phyloP scores from a whole-genome alignment of 176 grass and related monocot genomes.

The Oryza meridionalis region DNA sequence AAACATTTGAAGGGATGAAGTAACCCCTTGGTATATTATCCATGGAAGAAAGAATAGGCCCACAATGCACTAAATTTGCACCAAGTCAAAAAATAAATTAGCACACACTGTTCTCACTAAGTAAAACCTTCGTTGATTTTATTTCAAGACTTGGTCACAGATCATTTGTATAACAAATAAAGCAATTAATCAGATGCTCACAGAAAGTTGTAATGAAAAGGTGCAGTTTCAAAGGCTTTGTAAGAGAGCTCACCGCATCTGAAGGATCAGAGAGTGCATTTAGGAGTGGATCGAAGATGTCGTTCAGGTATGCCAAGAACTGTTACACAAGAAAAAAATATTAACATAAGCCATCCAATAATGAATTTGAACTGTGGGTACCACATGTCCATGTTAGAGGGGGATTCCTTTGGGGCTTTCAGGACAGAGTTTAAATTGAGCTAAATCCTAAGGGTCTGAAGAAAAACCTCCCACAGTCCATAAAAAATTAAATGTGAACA shows the following conservation, averaged over 20 bases:
- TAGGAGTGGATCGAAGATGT: slow-evolving; percentile 86
- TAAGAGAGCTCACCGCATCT: slow-evolving; percentile 67
- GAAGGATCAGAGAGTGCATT: slow-evolving; percentile 95
- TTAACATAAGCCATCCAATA: slow-evolving; percentile 29
- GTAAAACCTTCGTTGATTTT: slow-evolving; percentile 23
- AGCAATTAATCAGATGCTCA: slow-evolving; percentile 25
- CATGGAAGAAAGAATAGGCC: slow-evolving; percentile 3
- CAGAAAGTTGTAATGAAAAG: slow-evolving; percentile 10
- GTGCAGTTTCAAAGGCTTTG: slow-evolving; percentile 25
- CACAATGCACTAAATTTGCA: slow-evolving; percentile 5
- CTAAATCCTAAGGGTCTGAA: slow-evolving; percentile 3
- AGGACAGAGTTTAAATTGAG: background rate
- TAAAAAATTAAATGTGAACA: slow-evolving; percentile 19
- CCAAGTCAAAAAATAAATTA: slow-evolving; percentile 23
- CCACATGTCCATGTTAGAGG: slow-evolving; percentile 7
- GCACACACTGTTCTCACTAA: slow-evolving; percentile 6
- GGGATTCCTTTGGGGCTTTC: background rate
- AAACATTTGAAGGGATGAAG: background rate
- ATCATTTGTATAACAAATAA: slow-evolving; percentile 16
- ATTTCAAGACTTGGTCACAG: slow-evolving; percentile 24
- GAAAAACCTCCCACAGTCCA: background rate
- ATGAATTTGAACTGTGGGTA: slow-evolving; percentile 26
- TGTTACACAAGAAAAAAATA: slow-evolving; percentile 53
- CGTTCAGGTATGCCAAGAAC: slow-evolving; percentile 83
- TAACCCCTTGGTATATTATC: background rate